These are phyloP conservation scores for Phytophthora ohioensis DNA, from an alignment of 352 stramenopile genomes.

Conservation along the genomic window DNA sequence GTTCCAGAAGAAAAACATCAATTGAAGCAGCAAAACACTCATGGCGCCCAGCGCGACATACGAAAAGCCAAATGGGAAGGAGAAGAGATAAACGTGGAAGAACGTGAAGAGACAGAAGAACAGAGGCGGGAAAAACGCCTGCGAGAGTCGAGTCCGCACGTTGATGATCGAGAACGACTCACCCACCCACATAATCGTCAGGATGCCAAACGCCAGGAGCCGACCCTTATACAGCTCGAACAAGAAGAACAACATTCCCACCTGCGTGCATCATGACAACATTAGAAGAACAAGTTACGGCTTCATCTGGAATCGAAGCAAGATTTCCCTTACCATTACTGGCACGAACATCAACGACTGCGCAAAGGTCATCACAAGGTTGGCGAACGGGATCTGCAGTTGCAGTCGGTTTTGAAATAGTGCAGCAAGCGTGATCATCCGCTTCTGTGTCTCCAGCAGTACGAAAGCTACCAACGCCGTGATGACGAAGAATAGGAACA, in stretches of 20 bases:
- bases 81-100: conserved; percentile 97
- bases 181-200: conserved; percentile 89
- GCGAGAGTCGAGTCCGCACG: conserved; percentile 72
- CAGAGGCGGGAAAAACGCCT: conserved; percentile 88
- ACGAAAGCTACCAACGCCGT: conserved; percentile 95
- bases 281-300: neutral
- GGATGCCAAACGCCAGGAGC: conserved; percentile 90
- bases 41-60: conserved; percentile 83
- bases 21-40: conserved; percentile 50
- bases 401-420: conserved; percentile 87
- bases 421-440: conserved; percentile 94
- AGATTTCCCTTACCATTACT: conserved; percentile 75
- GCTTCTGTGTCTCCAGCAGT: conserved; percentile 93
- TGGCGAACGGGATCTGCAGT: conserved; percentile 73
- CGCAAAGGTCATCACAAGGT: conserved; percentile 87
- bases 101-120: conserved; percentile 95
- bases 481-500: conserved; percentile 95
- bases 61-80: conserved; percentile 93
- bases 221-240: conserved; percentile 96
- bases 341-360: conserved; percentile 95
- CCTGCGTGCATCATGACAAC: conserved; percentile 27
- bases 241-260: conserved; percentile 97
- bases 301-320: neutral
- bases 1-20: conserved; percentile 80
- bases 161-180: conserved; percentile 93